These are phyloP conservation scores for Dichotomopilus funicola DNA, from an alignment of 2,329 filamentous ascomycete species.

Conservation along the genomic window DNA sequence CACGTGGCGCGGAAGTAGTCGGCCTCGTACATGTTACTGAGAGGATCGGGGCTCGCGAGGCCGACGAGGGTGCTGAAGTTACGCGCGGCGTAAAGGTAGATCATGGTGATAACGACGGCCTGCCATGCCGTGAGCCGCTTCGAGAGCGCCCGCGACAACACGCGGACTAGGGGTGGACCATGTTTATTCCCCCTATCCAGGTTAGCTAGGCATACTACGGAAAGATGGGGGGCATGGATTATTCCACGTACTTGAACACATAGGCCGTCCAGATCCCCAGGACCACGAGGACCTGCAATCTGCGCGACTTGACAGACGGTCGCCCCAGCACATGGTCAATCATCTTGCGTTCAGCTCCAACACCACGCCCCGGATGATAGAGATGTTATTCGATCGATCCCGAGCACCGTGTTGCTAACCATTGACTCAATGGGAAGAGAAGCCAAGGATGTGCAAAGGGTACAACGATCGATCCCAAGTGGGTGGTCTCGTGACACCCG, in stretches of 20 bases:
- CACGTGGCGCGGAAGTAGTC: conserved; percentile 95
- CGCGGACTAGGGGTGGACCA: conserved; percentile 71
- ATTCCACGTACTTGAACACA: conserved; percentile 56
- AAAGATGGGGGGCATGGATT: neutral
- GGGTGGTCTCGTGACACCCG: too few species aligned
- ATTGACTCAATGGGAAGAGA: neutral
- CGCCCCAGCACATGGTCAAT: conserved; percentile 87
- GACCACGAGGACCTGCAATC: conserved; percentile 86
- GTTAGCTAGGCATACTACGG: neutral
- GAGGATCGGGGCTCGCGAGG: conserved; percentile 84
- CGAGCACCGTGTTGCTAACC: neutral
- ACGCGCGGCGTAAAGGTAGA: conserved; percentile 83
- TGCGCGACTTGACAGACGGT: conserved; percentile 83
- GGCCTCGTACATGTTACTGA: conserved; percentile 88
- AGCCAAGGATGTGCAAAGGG: too few species aligned
- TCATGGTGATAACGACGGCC: conserved; percentile 75
- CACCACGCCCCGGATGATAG: neutral
- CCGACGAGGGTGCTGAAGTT: conserved; percentile 92
- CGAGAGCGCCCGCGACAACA: conserved; percentile 65
- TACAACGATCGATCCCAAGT: too few species aligned
- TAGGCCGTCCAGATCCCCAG: conserved; percentile 88
- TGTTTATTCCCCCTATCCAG: conserved; percentile 67
- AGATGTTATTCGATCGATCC: neutral
- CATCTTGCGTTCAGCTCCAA: conserved; percentile 33
- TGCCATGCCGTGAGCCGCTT: conserved; percentile 80